Conservation (phyloP, 2,329 filamentous ascomycete genomes). For the Allantophomopsis cytisporea region DNA sequence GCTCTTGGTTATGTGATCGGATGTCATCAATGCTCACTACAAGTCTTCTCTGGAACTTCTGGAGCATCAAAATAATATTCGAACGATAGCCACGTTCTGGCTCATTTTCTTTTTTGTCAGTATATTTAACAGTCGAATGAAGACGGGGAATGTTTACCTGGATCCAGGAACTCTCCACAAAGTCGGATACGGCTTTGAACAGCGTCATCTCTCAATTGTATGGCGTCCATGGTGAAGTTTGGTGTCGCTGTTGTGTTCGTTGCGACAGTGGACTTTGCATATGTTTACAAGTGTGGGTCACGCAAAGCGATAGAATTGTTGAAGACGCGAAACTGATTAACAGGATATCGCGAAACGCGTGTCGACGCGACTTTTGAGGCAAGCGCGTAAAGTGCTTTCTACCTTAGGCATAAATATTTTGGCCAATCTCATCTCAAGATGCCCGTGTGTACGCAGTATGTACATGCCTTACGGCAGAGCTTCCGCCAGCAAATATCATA, state of each 20-base stretch:
- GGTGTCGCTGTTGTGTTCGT: background rate
- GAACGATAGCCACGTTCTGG: conserved; percentile 66
- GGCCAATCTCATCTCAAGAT: too few relatives aligned
- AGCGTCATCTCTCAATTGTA: conserved; percentile 73
- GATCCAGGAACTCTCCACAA: conserved; percentile 88
- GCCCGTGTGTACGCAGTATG: too few relatives aligned
- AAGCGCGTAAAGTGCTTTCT: background rate
- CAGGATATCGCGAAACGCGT: background rate
- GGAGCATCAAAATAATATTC: conserved; percentile 70
- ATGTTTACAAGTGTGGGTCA: background rate
- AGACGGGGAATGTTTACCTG: conserved; percentile 43
- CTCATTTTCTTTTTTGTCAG: conserved; percentile 30
- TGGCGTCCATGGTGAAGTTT: conserved; percentile 40
- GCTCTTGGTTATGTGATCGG: conserved; percentile 69
- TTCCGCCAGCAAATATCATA: too few relatives aligned
- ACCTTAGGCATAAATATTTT: too few relatives aligned
- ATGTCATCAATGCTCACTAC: conserved; percentile 81
- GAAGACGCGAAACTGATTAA: background rate
- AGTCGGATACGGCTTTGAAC: conserved; percentile 72
- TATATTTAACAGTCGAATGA: conserved; percentile 1
- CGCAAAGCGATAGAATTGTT: background rate
- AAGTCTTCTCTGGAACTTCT: conserved; percentile 50
- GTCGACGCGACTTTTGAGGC: background rate
- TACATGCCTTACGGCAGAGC: too few relatives aligned
- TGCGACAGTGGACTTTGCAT: too few relatives aligned